Conservation (phyloP, 2,329 filamentous ascomycete species). For the Fusarium marasasianum region DNA sequence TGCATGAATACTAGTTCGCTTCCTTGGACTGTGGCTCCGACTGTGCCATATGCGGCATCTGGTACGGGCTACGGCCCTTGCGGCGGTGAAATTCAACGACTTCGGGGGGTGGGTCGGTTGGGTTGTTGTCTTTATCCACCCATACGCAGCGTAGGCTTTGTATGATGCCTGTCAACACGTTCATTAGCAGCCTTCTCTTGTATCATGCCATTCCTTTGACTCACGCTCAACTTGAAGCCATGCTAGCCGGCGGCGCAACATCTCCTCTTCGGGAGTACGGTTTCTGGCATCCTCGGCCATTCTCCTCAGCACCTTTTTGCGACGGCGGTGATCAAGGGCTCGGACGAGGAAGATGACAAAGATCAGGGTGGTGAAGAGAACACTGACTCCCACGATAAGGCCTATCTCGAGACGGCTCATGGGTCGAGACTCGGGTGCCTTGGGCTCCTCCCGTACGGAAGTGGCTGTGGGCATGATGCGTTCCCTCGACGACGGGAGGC, state of each 20-base stretch:
- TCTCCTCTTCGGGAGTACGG: background rate
- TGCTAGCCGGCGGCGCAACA: background rate
- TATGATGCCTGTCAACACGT: background rate
- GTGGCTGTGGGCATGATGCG: constrained; percentile 2
- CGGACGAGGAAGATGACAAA: constrained; percentile 39
- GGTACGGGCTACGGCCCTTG: background rate
- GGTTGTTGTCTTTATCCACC: background rate
- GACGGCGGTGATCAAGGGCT: constrained; percentile 19
- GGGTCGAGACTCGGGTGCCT: background rate
- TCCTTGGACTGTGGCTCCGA: background rate
- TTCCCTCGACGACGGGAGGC: background rate
- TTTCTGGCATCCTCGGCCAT: constrained; percentile 23
- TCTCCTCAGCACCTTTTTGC: background rate
- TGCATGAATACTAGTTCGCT: background rate
- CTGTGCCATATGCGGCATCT: background rate
- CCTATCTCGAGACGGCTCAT: constrained; percentile 43
- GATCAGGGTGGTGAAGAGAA: constrained; percentile 37
- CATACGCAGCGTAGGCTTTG: background rate
- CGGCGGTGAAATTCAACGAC: background rate
- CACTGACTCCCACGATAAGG: constrained; percentile 38
- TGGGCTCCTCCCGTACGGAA: background rate
- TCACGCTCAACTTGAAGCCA: constrained; percentile 3
- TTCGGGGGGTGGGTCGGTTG: background rate
- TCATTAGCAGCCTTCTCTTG: background rate
- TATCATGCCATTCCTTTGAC: background rate